A percentile compares a stretch with the other conserved stretches of the same genome.
These are phyloP conservation scores for Aspergillus sp. DNA, from an alignment of 2,329 filamentous ascomycete species.

Conservation along the genomic window DNA sequence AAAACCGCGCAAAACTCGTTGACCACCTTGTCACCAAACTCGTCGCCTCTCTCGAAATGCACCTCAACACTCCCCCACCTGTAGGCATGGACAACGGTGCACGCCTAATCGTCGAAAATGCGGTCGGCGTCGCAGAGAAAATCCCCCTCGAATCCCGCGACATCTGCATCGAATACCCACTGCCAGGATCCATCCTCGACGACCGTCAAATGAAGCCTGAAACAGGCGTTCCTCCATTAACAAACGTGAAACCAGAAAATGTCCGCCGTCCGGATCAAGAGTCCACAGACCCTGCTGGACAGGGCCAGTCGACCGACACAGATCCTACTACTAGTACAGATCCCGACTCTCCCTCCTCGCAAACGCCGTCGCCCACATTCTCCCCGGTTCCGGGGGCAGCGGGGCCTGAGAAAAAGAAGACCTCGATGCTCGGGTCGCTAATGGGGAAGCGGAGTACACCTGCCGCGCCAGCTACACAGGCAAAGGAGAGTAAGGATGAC, in stretches of 20 bases:
- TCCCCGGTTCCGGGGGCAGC: conserved; percentile 11
- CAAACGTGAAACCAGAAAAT: conserved; percentile 5
- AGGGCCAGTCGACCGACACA: conserved; percentile 4
- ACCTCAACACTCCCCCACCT: conserved; percentile 69
- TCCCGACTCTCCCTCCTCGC: not conserved
- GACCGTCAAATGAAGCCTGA: conserved; percentile 81
- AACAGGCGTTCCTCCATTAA: conserved; percentile 55
- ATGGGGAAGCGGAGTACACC: conserved; percentile 19
- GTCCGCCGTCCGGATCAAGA: not conserved
- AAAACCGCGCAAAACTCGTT: conserved; percentile 63
- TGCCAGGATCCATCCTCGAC: conserved; percentile 65
- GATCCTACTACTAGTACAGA: conserved; percentile 1
- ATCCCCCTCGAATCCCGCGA: conserved; percentile 86
- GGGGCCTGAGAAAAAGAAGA: conserved; percentile 25
- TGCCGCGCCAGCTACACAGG: conserved; percentile 6
- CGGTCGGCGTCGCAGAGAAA: conserved; percentile 76
- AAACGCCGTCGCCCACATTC: conserved; percentile 1
- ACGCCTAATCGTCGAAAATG: conserved; percentile 87
- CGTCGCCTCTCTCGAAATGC: conserved; percentile 62
- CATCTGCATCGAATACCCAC: conserved; percentile 77
- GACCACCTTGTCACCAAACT: conserved; percentile 62
- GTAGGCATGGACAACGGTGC: conserved; percentile 79
- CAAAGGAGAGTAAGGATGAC: conserved; percentile 12
- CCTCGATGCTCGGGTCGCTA: conserved; percentile 36
- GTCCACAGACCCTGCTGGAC: not conserved